Percentiles rank a stretch among this genome's conserved stretches.
Conservation (phyloP, 208 protist species). For the Trypanosomatidae sp. region DNA sequence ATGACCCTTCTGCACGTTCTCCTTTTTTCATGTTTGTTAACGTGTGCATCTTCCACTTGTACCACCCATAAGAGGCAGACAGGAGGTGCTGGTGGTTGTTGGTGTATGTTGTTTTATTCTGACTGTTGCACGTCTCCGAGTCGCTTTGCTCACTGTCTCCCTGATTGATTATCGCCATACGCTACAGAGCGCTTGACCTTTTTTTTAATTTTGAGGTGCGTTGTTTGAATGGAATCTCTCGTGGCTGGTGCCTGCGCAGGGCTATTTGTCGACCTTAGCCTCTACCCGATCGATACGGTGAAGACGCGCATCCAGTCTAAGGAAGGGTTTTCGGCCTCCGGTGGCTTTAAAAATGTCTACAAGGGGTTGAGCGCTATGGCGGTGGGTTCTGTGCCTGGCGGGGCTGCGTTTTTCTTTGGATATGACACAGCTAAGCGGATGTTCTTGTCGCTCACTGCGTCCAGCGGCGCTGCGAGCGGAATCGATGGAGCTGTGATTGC, state of each 20-base stretch:
- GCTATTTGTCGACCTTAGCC: slow-evolving; percentile 82
- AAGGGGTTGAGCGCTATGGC: slow-evolving; percentile 81
- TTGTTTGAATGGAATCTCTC: slow-evolving; percentile 64
- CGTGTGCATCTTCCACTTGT: background rate
- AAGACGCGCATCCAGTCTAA: slow-evolving; percentile 92
- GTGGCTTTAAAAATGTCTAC: slow-evolving; percentile 88
- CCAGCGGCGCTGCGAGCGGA: background rate
- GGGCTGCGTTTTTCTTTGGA: slow-evolving; percentile 86
- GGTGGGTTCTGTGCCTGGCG: slow-evolving; percentile 87
- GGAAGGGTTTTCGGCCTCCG: slow-evolving; percentile 72
- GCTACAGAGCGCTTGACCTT: background rate
- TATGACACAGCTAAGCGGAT: slow-evolving; percentile 62
- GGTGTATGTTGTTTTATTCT: background rate
- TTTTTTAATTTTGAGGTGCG: background rate
- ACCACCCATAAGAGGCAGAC: background rate
- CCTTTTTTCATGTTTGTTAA: background rate
- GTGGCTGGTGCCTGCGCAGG: slow-evolving; percentile 85
- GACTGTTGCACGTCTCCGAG: background rate
- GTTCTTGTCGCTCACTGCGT: slow-evolving; percentile 8
- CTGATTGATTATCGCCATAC: background rate
- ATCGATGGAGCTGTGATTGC: slow-evolving; percentile 2
- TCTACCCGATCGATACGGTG: slow-evolving; percentile 94
- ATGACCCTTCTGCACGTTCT: too few species aligned
- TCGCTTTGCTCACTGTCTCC: background rate
- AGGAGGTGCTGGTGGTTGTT: background rate